phyloP scores from a whole-genome alignment of 78 protist genomes.

The Capsaspora owczarzaki region DNA sequence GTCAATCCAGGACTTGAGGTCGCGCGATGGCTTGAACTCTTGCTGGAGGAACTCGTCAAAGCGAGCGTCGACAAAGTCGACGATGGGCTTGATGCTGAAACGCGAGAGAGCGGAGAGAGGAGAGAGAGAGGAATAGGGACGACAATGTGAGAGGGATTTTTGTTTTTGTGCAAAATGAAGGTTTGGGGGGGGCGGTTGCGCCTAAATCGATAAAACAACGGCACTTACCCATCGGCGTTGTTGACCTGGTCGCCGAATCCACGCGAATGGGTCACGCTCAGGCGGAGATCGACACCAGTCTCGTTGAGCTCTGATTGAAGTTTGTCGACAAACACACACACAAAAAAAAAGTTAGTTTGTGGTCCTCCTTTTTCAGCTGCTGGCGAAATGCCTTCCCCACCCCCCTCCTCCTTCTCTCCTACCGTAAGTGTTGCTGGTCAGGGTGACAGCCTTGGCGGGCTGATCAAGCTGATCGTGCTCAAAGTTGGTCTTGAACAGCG shows the following conservation, averaged over 20 bases:
- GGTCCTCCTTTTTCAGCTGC: no score
- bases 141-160: no score
- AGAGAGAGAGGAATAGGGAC: no score
- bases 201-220: no score
- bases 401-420: no score
- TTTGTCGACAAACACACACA: no score
- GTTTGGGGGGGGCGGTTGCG: no score
- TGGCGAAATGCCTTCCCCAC: no score
- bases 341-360: not conserved
- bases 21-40: not conserved
- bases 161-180: no score
- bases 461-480: not conserved
- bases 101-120: no score
- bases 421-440: no score
- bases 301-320: slow-evolving; percentile 3
- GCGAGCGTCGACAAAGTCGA: not conserved
- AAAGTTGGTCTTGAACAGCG: not conserved
- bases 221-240: not conserved
- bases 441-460: not conserved
- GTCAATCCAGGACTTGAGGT: not conserved
- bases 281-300: not conserved
- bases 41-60: not conserved
- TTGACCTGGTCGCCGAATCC: not conserved
- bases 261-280: not conserved
- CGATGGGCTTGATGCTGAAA: not conserved